Conservation (phyloP, 192 early-diverging fungal genomes). For the Glomus cerebriforme region DNA sequence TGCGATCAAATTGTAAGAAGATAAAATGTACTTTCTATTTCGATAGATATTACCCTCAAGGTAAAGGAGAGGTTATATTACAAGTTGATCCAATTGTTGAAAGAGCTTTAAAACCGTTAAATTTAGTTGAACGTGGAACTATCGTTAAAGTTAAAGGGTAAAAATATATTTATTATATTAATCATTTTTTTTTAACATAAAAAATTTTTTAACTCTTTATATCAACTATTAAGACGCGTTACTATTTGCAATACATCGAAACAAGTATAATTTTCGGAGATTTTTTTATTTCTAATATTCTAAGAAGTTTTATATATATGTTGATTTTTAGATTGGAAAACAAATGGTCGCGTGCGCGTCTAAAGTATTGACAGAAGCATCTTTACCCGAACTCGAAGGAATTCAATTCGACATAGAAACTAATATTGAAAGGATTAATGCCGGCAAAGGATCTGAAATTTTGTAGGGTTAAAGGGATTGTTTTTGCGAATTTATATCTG, state of each 20-base stretch:
- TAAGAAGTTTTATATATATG: background rate
- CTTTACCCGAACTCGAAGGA: background rate
- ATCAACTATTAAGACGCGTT: background rate
- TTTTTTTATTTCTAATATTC: background rate
- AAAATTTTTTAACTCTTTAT: background rate
- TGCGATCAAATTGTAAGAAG: background rate
- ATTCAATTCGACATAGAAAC: constrained; percentile 27
- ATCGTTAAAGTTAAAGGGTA: constrained; percentile 22
- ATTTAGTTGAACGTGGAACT: constrained; percentile 11
- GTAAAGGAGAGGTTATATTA: constrained; percentile 36
- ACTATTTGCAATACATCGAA: background rate
- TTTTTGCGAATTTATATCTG: background rate
- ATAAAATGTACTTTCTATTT: background rate
- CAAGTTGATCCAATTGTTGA: constrained; percentile 31
- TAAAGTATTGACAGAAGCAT: background rate
- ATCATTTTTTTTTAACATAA: background rate
- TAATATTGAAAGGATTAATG: constrained; percentile 1
- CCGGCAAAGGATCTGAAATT: constrained; percentile 5
- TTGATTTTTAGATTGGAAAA: constrained; percentile 1
- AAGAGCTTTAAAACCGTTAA: constrained; percentile 19
- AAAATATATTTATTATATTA: background rate
- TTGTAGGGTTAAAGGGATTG: background rate
- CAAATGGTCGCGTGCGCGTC: background rate
- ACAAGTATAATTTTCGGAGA: background rate
- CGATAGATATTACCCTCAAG: constrained; percentile 39